Percentiles rank a stretch among this genome's conserved stretches.
Conservation (phyloP, 2,329 filamentous ascomycete genomes). For the Calonectria naviculata region DNA sequence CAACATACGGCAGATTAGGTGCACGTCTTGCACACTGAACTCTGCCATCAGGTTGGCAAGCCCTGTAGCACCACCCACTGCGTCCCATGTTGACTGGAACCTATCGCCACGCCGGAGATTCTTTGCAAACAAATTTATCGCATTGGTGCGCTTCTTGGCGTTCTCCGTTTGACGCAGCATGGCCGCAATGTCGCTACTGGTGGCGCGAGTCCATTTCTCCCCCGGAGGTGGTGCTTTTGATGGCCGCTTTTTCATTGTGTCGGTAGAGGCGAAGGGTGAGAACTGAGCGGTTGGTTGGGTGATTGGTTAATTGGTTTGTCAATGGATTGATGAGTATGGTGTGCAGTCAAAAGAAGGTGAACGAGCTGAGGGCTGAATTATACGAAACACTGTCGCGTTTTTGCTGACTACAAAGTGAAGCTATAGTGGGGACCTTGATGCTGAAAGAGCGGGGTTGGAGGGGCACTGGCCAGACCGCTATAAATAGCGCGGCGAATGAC, state of each 20-base stretch:
- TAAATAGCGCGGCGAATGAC: not conserved
- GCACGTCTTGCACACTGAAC: slow-evolving; percentile 38
- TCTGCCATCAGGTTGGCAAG: slow-evolving; percentile 35
- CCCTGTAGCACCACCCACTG: slow-evolving; percentile 33
- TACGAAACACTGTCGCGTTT: not conserved
- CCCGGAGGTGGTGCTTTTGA: not conserved
- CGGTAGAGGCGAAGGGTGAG: too few species aligned
- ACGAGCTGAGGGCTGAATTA: not conserved
- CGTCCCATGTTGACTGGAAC: slow-evolving; percentile 36
- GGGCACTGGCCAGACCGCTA: not conserved
- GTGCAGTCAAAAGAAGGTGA: not conserved
- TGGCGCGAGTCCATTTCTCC: not conserved
- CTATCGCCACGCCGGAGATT: slow-evolving; percentile 31
- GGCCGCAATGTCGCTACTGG: slow-evolving; percentile 9
- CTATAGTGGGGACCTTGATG: not conserved
- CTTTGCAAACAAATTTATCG: slow-evolving; percentile 33
- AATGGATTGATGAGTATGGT: not conserved
- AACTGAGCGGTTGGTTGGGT: too few species aligned
- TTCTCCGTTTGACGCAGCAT: slow-evolving; percentile 29
- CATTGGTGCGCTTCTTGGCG: slow-evolving; percentile 24
- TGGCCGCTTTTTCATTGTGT: not conserved
- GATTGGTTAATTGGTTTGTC: not conserved
- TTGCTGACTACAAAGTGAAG: not conserved
- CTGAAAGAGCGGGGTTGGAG: not conserved
- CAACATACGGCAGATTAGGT: slow-evolving; percentile 28